phyloP scores from a whole-genome alignment of 768 basidiomycete genomes.

The Cystofilobasidium capitatum region DNA sequence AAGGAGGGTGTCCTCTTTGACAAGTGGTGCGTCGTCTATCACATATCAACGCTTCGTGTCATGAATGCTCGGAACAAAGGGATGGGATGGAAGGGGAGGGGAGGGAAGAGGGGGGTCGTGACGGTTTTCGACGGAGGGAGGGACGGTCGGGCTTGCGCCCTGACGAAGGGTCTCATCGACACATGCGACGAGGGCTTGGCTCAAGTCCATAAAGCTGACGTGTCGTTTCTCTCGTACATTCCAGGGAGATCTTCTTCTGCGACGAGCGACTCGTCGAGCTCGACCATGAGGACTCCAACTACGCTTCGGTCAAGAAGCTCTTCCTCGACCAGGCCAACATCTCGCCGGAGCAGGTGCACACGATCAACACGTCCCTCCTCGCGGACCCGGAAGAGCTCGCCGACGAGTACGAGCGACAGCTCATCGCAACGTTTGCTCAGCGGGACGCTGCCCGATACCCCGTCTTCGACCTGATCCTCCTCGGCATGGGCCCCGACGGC shows the following conservation, averaged over 20 bases:
- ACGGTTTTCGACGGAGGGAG: too few species aligned
- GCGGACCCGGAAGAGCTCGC: conserved; percentile 44
- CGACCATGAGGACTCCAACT: conserved; percentile 87
- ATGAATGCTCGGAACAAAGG: too few species aligned
- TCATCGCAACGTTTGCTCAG: conserved; percentile 83
- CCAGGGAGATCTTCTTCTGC: conserved; percentile 93
- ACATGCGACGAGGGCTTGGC: too few species aligned
- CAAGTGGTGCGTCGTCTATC: conserved; percentile 82
- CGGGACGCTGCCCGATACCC: conserved; percentile 93
- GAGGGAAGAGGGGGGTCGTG: too few species aligned
- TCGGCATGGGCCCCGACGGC: conserved; percentile 96
- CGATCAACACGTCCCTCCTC: conserved; percentile 59
- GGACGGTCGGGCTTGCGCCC: too few species aligned
- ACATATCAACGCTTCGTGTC: too few species aligned
- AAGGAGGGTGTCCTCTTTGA: conserved; percentile 71
- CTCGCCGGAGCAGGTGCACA: conserved; percentile 64
- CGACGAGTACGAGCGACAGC: conserved; percentile 47
- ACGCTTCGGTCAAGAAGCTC: conserved; percentile 58
- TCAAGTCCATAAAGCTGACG: too few species aligned
- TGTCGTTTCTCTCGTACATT: background rate
- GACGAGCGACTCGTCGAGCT: conserved; percentile 93
- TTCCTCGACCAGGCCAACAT: conserved; percentile 79
- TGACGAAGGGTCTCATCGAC: too few species aligned
- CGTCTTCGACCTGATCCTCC: conserved; percentile 89
- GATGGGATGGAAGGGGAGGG: too few species aligned